Evolutionary conservation across 495 filamentous ascomycete genomes (phyloP), one percentile per base, ranked within the genome.

Genomic region (Podospora pseudoanserina): DNA sequence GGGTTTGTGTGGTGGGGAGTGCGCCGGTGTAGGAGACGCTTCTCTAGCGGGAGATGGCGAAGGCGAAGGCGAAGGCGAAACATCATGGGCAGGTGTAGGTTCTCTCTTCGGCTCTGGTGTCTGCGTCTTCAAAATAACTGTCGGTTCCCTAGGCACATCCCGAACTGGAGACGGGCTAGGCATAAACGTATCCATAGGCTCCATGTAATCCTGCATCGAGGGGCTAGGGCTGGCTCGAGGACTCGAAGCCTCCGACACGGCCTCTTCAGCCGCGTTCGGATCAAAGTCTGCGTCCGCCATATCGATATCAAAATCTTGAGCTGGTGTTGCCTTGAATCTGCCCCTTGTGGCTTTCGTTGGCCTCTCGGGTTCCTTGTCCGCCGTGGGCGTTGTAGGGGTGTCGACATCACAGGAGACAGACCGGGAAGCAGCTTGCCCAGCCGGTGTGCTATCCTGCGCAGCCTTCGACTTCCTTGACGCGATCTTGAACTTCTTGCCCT

Each of bases 401-500:
- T 69, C 54, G 18, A 72, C 18, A 6, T 49, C 61, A 34, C 20
- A 58, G 5, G 55, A 66, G 49, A 26, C 15, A 44, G 62, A 69
- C 49, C 60, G 71, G 54, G 61, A 58, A 53, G 67, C 65, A 27
- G 65, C 27, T 18, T 74, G 70, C 53, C 26, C n/a, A 23, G 71
- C 69, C 11, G 70, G 67, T 3, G 77, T 53, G 5, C 63, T 13
- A 26, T 32, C 27, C 57, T 56, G 65, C 16, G 56, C 26, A 49
- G 56, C 57, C 16, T 63, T 56, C 18, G 71, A 72, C 61, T 70
- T 78, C 5, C 75, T 71, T 30, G 70, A 67, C 16, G 72, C 69
- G 34, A 82, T 83, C 73, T 78, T 82, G 66, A 82, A 72, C 58
- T 79, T 83, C 68, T 77, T 82, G 56, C 81, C 81, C 58, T 74